Evolutionary conservation across 768 basidiomycete genomes (phyloP), one percentile per base, ranked within the genome.

Genomic region (Leucocoprinus leucothites): DNA sequence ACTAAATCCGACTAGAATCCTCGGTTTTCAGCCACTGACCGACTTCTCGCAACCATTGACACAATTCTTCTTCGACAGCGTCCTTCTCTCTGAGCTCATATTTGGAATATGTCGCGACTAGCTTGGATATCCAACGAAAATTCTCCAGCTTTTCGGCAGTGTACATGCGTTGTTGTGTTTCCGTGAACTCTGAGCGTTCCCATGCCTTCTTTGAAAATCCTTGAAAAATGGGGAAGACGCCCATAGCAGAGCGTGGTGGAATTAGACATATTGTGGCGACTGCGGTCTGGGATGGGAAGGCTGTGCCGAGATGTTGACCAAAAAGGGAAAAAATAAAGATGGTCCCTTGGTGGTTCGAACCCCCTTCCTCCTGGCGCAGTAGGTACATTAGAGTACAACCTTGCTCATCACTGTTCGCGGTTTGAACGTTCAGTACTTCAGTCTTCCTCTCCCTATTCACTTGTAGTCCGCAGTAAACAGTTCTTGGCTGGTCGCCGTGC

Each of bases 61-160:
- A 65, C 9, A 81, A 54, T 4, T 69, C 69, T 26, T 63, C 57
- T 11, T 76, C 62, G 6, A 70, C 75, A 21, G 77, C 59, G 57
- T 84, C 77, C 22, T 60, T 57, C 19, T 71, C 59, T 4, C 72
- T 73, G 13, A 85, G 72, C 16, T 65, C 64, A 58, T 75, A 68
- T 0, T 67, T 57, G 1, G 83, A 82, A 57, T 70, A 71, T 7
- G 75, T 74, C 9, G 80, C 80, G 2, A 80, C 61, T 5, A 82
- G 46, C 61, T 74, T 75, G 50, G 75, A 71, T 50, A 84, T 76
- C 70, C 72, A 78, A 14, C 84, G 78, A 60, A 85, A 85, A 64
- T 85, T 84, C 43, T 71, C 70, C 42, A 74, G 65, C 57, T 74
- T 76, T 64, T 85, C 83, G 16, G 75, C 65, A 9, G 76, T 67